A percentile compares a stretch with the other conserved stretches of the same genome.
Evolutionary conservation across 192 early-diverging fungal species (phyloP).

Genomic region (Nowakowskiella sp.): DNA sequence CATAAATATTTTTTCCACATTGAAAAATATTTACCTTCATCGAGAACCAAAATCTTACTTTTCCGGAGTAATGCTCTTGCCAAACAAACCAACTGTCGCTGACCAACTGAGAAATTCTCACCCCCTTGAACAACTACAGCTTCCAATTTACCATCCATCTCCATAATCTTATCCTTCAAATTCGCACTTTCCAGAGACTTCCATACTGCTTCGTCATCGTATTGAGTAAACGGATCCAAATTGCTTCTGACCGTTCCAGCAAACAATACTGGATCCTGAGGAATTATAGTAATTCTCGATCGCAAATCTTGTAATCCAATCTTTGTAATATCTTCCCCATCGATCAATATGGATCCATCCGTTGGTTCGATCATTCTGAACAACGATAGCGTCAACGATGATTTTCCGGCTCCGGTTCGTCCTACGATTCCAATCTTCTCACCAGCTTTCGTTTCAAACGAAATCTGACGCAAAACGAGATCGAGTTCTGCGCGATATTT

Average conservation of each 20-base stretch:
- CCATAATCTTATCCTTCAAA: constrained; percentile 55
- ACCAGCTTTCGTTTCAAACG: constrained; percentile 55
- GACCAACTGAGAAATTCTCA: constrained; percentile 70
- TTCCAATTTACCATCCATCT: constrained; percentile 54
- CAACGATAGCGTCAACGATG: constrained; percentile 62
- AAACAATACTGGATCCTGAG: constrained; percentile 63
- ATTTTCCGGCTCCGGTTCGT: constrained; percentile 59
- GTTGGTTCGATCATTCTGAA: constrained; percentile 74
- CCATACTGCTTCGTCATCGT: constrained; percentile 39
- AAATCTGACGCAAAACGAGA: constrained; percentile 60
- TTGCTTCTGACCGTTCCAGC: constrained; percentile 53
- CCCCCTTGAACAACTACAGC: constrained; percentile 51
- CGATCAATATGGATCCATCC: constrained; percentile 59
- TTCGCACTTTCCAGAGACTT: constrained; percentile 48
- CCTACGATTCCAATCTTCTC: constrained; percentile 55
- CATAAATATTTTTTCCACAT: constrained; percentile 33
- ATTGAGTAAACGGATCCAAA: constrained; percentile 42
- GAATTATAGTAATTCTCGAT: constrained; percentile 66
- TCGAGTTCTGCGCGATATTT: constrained; percentile 64
- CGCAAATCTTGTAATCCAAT: constrained; percentile 70
- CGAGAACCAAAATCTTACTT: constrained; percentile 69
- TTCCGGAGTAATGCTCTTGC: constrained; percentile 64
- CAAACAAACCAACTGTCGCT: constrained; percentile 76
- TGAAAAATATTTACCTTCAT: constrained; percentile 77
- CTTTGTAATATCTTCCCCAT: constrained; percentile 59